Evolutionary conservation across 2,329 filamentous ascomycete genomes (phyloP), one percentile per base, ranked within the genome.

Genomic region (Xenosphaeropsis pyriputrescens): DNA sequence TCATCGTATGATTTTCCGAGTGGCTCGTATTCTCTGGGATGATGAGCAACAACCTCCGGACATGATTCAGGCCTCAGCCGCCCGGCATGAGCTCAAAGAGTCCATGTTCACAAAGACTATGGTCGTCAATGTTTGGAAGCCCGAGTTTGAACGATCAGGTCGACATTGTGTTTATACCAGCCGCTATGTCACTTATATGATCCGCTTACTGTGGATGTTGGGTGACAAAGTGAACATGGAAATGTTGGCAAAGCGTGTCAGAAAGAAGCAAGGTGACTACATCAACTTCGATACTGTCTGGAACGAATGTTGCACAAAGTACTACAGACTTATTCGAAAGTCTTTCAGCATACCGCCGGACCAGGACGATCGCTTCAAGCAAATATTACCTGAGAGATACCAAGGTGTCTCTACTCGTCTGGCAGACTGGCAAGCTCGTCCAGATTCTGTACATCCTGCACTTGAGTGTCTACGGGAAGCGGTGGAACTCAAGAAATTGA

Each of bases 81-180:
- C 78, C 5, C 77, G 75, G 45, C 62, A 72, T 40, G 76, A 83
- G 49, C 62, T 84, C 35, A 74, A 71, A 3, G 72, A 78, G 45
- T 74, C 80, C 36, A 81, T 83, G 43, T 82, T 83, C 50, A 82
- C 79, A 12, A 84, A 83, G 55, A 82, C 77, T 0, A 81, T 82
- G 69, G 69, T 71, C 12, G 66, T 83, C 29, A 74, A 82, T 49
- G 78, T 85, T 5, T 85, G 79, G 79, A 77, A 75, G 43, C 79
- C 79, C 0, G 79, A 83, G 45, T 65, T 72, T 42, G 79, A 85
- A 55, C 67, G 79, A 16, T 67, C 77, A 3, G 79, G 79, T 0
- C 62, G 79, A 29, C 79, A 84, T 55, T 83, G 81, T 45, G 77
- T 84, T 18, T 84, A 82, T 50, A 83, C 78, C 3, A 67, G 72